Evolutionary conservation across 2,329 filamentous ascomycete species (phyloP).

Genomic region (Decorospora gaudefroyi): DNA sequence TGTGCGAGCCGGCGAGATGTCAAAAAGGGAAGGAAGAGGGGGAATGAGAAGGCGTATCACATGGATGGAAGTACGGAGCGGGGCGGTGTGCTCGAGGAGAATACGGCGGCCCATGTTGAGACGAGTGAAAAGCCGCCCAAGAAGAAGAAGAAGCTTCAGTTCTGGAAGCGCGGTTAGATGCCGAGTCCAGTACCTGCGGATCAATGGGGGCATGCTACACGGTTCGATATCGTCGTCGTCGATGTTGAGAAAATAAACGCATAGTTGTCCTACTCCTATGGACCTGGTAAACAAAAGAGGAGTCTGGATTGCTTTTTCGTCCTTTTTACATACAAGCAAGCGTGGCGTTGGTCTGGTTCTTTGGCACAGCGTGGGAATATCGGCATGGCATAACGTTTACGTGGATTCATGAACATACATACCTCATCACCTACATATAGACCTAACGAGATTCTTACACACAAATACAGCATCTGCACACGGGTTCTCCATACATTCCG

Average conservation of each 20-base stretch:
- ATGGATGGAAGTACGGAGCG: slow-evolving; percentile 15
- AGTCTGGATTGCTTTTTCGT: slow-evolving; percentile 1
- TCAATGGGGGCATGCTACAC: background rate
- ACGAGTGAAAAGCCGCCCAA: slow-evolving; percentile 9
- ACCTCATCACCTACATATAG: slow-evolving; percentile 1
- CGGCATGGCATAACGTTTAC: slow-evolving; percentile 6
- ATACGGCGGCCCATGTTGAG: slow-evolving; percentile 6
- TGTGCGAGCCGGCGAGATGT: slow-evolving; percentile 64
- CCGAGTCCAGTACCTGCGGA: background rate
- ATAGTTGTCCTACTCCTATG: background rate
- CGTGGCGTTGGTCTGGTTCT: slow-evolving; percentile 22
- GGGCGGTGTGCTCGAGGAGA: slow-evolving; percentile 9
- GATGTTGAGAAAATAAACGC: background rate
- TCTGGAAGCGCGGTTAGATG: slow-evolving; percentile 24
- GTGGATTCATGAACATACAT: background rate
- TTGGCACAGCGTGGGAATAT: background rate
- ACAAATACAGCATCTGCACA: too few species aligned
- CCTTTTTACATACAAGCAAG: slow-evolving; percentile 14
- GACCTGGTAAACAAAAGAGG: background rate
- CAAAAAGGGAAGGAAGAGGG: slow-evolving; percentile 53
- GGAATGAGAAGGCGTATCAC: slow-evolving; percentile 45
- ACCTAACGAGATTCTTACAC: slow-evolving; percentile 1
- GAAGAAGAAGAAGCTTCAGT: slow-evolving; percentile 22
- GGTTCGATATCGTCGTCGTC: background rate
- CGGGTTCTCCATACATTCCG: too few species aligned